A percentile compares a stretch with the other conserved stretches of the same genome.
Conservation (phyloP, 2,329 filamentous ascomycete genomes). For the Talaromyces piceae region DNA sequence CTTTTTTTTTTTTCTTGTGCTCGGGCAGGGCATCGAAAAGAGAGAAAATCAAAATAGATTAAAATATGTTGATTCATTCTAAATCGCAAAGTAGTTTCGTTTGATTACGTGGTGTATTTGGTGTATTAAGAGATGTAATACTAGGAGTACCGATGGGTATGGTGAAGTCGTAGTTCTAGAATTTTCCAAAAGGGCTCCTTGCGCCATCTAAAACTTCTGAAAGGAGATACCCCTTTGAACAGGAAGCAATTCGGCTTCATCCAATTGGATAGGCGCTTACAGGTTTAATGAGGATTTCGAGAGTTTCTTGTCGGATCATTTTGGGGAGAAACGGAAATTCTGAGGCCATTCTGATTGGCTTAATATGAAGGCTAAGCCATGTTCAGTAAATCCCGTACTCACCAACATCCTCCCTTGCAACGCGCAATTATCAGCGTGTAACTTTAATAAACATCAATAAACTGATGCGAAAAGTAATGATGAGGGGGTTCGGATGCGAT, state of each 20-base stretch:
- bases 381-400: background rate
- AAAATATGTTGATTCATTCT: background rate
- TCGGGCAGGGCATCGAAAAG: background rate
- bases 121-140: background rate
- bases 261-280: background rate
- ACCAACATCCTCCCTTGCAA: background rate
- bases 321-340: no score
- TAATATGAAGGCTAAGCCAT: background rate
- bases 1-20: background rate
- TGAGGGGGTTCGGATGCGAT: no score
- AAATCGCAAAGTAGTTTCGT: background rate
- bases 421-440: background rate
- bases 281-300: no score
- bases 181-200: background rate
- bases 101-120: background rate
- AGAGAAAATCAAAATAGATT: background rate
- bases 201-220: background rate
- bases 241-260: background rate
- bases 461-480: no score
- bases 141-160: background rate
- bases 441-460: background rate
- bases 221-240: background rate
- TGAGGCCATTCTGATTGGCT: background rate
- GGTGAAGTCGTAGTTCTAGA: background rate
- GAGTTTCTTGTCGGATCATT: no score